These are phyloP conservation scores for Daldinia caldariorum DNA, from an alignment of 495 filamentous ascomycete species.

Conservation along the genomic window DNA sequence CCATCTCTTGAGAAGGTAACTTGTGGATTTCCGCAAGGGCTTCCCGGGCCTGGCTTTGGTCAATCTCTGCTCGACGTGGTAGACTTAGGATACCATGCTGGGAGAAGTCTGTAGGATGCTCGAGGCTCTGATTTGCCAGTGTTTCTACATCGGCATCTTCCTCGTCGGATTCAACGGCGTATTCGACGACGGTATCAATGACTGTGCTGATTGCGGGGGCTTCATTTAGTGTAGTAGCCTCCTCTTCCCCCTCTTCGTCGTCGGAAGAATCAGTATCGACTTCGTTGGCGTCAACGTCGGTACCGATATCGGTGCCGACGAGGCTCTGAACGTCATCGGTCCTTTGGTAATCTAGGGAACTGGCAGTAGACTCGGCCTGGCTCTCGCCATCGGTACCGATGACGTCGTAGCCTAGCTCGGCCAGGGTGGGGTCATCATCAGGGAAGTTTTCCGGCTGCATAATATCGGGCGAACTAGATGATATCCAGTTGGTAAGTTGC, in stretches of 20 bases:
- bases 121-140: conserved; percentile 43
- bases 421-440: conserved; percentile 57
- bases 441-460: conserved; percentile 55
- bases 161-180: conserved; percentile 44
- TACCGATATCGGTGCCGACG: conserved; percentile 59
- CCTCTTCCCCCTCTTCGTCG: conserved; percentile 52
- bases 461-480: conserved; percentile 59
- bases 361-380: conserved; percentile 51
- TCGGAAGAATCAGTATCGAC: conserved; percentile 50
- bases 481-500: conserved; percentile 62
- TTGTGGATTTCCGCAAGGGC: conserved; percentile 12
- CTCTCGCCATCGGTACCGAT: conserved; percentile 64
- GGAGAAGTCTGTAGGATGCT: conserved; percentile 47
- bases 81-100: conserved; percentile 34
- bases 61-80: conserved; percentile 19
- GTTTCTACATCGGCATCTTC: conserved; percentile 50
- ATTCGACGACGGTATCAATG: conserved; percentile 44
- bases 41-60: conserved; percentile 24
- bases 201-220: conserved; percentile 36
- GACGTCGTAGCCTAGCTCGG: conserved; percentile 68
- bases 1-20: not conserved
- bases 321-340: conserved; percentile 66
- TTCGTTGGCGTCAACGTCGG: conserved; percentile 48
- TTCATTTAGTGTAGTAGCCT: conserved; percentile 38
- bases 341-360: conserved; percentile 60